phyloP scores from a whole-genome alignment of 2,329 filamentous ascomycete species.

The Cercospora janseana region DNA sequence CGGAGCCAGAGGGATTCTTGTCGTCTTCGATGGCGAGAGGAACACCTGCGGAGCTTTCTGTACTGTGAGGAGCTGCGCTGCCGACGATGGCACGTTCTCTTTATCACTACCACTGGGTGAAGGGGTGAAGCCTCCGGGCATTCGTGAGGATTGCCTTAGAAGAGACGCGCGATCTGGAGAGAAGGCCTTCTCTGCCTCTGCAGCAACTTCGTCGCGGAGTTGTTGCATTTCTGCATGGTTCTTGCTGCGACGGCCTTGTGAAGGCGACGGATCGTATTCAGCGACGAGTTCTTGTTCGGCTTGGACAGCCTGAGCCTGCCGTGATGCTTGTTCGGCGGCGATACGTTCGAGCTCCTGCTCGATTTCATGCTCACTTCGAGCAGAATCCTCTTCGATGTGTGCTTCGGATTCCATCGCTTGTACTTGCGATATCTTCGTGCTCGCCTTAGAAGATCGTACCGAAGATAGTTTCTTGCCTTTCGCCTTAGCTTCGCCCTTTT shows the following conservation, averaged over 20 bases:
- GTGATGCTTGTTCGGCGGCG: constrained; percentile 30
- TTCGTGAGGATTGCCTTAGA: constrained; percentile 11
- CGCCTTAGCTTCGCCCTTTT: constrained; percentile 32
- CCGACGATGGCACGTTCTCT: constrained; percentile 38
- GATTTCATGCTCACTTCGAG: constrained; percentile 33
- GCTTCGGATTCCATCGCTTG: constrained; percentile 17
- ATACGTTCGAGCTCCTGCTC: constrained; percentile 37
- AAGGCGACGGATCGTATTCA: constrained; percentile 40
- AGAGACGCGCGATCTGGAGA: constrained; percentile 15
- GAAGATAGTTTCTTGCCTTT: constrained; percentile 33
- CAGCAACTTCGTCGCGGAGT: constrained; percentile 25
- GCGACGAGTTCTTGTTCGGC: constrained; percentile 34
- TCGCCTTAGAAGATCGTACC: constrained; percentile 29
- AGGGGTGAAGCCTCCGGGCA: constrained; percentile 24
- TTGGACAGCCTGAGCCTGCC: constrained; percentile 25
- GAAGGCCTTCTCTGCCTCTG: constrained; percentile 18
- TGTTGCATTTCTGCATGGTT: constrained; percentile 26
- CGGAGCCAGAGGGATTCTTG: constrained; percentile 45
- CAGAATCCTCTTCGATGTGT: constrained; percentile 24
- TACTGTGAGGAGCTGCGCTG: constrained; percentile 31
- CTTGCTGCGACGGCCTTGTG: constrained; percentile 28
- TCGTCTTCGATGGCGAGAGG: constrained; percentile 36
- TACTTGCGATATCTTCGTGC: constrained; percentile 19
- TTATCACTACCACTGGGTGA: constrained; percentile 41
- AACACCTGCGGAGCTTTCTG: constrained; percentile 32